Conservation (phyloP, 148 eudicot genomes). For the Persicaria maculosa region DNA sequence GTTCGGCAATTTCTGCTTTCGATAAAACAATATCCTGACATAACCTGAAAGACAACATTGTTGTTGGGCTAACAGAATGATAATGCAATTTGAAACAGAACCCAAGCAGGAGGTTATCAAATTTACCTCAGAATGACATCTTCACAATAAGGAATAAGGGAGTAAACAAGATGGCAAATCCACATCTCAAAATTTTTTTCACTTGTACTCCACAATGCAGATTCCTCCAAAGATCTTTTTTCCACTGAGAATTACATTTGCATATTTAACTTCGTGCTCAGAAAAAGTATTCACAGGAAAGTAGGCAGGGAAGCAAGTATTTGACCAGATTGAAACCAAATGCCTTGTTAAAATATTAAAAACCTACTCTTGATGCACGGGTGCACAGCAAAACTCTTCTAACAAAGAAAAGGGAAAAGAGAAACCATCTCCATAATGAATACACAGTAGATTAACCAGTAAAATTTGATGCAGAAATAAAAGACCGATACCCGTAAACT, state of each 20-base stretch:
- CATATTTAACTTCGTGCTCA: background rate
- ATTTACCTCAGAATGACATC: constrained; percentile 68
- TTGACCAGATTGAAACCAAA: constrained; percentile 1
- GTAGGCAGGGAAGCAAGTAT: background rate
- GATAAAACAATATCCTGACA: constrained; percentile 85
- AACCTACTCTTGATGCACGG: background rate
- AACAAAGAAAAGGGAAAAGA: background rate
- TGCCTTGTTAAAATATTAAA: background rate
- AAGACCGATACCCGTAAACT: constrained; percentile 47
- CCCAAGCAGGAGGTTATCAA: background rate
- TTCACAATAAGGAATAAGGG: constrained; percentile 70
- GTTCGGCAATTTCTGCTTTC: constrained; percentile 94
- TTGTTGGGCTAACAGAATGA: background rate
- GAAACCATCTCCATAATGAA: background rate
- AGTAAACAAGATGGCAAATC: constrained; percentile 86
- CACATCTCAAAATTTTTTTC: constrained; percentile 74
- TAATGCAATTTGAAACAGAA: constrained; percentile 13
- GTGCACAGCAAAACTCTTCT: background rate
- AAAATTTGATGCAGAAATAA: background rate
- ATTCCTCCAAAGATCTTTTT: constrained; percentile 60
- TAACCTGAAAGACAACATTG: constrained; percentile 41
- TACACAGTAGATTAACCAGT: background rate
- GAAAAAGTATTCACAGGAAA: background rate
- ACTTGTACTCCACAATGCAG: constrained; percentile 57
- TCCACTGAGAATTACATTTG: constrained; percentile 37